phyloP scores from a whole-genome alignment of 345 rosid genomes.

The Melastoma malabathricum region DNA sequence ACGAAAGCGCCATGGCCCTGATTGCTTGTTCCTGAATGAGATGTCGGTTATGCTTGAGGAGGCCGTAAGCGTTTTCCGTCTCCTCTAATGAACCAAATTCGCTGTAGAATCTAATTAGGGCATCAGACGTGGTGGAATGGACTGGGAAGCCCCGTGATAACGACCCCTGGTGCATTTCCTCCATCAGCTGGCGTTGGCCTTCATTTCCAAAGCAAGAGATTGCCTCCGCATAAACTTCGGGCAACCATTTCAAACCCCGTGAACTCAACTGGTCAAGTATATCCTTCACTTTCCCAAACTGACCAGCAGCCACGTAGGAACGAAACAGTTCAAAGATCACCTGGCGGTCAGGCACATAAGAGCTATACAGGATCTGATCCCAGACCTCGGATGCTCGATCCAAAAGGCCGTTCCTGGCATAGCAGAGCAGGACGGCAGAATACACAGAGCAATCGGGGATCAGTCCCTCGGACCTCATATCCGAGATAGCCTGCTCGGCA shows the following conservation, averaged over 20 bases:
- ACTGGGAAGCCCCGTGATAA: conserved; percentile 27
- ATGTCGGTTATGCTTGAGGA: conserved; percentile 41
- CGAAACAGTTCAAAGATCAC: conserved; percentile 32
- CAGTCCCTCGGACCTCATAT: too few species aligned
- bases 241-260: conserved; percentile 12
- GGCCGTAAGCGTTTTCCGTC: conserved; percentile 49
- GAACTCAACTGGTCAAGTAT: conserved; percentile 27
- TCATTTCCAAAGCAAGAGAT: conserved; percentile 48
- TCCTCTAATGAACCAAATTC: conserved; percentile 35
- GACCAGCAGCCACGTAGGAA: conserved; percentile 31
- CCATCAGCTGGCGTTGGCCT: conserved; percentile 58
- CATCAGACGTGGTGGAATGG: conserved; percentile 38
- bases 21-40: conserved; percentile 39
- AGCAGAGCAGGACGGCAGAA: conserved; percentile 41
- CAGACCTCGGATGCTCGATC: conserved; percentile 31
- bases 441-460: not conserved
- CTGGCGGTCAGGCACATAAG: conserved; percentile 26
- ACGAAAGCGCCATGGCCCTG: conserved; percentile 45
- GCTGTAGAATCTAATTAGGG: conserved; percentile 38
- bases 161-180: conserved; percentile 27
- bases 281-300: conserved; percentile 23
- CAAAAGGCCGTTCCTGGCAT: conserved; percentile 28
- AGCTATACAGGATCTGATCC: conserved; percentile 36
- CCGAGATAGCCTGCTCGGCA: too few species aligned
- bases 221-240: conserved; percentile 30